These are phyloP conservation scores for Penicillium manginii DNA, from an alignment of 495 filamentous ascomycete genomes.

Conservation along the genomic window DNA sequence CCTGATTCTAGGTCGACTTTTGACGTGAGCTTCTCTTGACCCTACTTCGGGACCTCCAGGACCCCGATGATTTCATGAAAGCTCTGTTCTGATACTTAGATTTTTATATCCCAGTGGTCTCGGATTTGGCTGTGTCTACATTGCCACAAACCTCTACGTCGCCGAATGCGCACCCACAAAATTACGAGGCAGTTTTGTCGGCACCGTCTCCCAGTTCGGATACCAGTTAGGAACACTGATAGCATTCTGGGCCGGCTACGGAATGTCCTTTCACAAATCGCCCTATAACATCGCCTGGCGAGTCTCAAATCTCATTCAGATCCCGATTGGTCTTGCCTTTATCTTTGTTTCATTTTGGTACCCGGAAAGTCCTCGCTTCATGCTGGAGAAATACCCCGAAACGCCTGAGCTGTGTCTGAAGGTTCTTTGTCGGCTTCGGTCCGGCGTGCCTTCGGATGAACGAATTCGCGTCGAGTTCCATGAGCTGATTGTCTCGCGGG, in stretches of 20 bases:
- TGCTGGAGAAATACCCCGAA: conserved; percentile 43
- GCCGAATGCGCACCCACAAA: conserved; percentile 40
- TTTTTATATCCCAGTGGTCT: conserved; percentile 27
- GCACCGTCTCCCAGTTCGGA: conserved; percentile 37
- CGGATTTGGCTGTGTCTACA: conserved; percentile 43
- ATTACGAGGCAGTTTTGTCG: conserved; percentile 40
- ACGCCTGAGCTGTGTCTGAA: conserved; percentile 33
- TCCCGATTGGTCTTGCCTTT: conserved; percentile 40
- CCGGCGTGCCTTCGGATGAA: conserved; percentile 29
- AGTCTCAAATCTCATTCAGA: conserved; percentile 40
- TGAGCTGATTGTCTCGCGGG: conserved; percentile 37
- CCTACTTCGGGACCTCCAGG: not conserved
- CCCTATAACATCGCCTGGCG: conserved; percentile 46
- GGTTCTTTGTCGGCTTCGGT: conserved; percentile 33
- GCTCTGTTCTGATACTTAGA: conserved; percentile 1
- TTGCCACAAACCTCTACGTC: conserved; percentile 43
- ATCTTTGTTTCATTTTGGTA: conserved; percentile 40
- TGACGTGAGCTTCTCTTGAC: conserved; percentile 28
- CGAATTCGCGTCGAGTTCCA: conserved; percentile 39
- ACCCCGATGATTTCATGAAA: not conserved
- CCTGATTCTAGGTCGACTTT: conserved; percentile 36
- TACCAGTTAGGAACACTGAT: conserved; percentile 38
- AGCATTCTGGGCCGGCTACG: conserved; percentile 44
- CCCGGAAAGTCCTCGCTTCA: conserved; percentile 35
- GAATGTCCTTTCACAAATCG: conserved; percentile 44